Conservation (phyloP, 2,329 filamentous ascomycete genomes). For the Apiospora rasikravindrae region DNA sequence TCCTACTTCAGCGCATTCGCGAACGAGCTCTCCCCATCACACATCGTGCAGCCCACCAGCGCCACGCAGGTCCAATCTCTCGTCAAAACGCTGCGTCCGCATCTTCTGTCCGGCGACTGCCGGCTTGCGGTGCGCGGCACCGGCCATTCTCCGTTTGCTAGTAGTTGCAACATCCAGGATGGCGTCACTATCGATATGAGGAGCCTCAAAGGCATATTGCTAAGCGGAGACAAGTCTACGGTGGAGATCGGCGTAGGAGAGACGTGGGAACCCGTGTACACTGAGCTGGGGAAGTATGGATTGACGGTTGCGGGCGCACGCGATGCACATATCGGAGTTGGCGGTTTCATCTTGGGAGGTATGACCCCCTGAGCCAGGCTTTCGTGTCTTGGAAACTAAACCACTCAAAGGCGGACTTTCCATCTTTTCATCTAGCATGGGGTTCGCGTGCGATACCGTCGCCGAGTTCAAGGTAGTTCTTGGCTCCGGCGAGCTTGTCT, state of each 20-base stretch:
- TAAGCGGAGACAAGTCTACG: slow-evolving; percentile 40
- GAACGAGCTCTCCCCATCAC: slow-evolving; percentile 28
- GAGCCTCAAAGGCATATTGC: slow-evolving; percentile 42
- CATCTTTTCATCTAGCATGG: slow-evolving; percentile 23
- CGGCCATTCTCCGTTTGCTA: slow-evolving; percentile 53
- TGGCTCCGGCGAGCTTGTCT: slow-evolving; percentile 23
- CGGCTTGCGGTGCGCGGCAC: slow-evolving; percentile 53
- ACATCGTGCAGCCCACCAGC: slow-evolving; percentile 26
- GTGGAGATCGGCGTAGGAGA: slow-evolving; percentile 50
- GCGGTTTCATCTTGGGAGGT: slow-evolving; percentile 17
- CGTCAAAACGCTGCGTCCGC: slow-evolving; percentile 24
- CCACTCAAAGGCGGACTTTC: slow-evolving; percentile 21
- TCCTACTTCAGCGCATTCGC: slow-evolving; percentile 33
- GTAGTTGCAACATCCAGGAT: slow-evolving; percentile 44
- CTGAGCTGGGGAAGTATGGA: slow-evolving; percentile 43
- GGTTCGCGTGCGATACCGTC: slow-evolving; percentile 31
- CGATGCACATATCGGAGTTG: slow-evolving; percentile 24
- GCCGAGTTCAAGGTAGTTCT: slow-evolving; percentile 28
- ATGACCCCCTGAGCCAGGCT: background rate
- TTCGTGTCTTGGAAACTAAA: background rate
- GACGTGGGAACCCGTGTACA: slow-evolving; percentile 50
- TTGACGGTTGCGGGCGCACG: slow-evolving; percentile 27
- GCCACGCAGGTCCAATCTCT: slow-evolving; percentile 25
- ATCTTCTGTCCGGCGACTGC: slow-evolving; percentile 24
- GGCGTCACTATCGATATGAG: slow-evolving; percentile 52